Evolutionary conservation across 2,329 filamentous ascomycete genomes (phyloP).

Genomic region (Aulographum hederae): DNA sequence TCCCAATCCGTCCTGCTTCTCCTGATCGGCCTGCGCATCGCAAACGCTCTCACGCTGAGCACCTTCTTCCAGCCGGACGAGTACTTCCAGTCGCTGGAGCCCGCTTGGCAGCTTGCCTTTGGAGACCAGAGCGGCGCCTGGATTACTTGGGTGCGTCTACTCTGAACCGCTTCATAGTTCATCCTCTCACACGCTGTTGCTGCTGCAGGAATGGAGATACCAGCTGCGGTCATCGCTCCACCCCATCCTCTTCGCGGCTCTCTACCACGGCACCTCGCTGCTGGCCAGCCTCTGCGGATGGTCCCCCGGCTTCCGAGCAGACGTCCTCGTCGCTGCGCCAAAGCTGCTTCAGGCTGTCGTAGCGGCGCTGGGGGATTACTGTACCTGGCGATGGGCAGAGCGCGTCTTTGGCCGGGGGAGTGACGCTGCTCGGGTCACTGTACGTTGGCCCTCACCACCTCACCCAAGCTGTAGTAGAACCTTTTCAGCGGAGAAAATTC

Average conservation of each 20-base stretch:
- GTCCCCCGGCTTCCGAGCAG: conserved; percentile 37
- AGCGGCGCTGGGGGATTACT: conserved; percentile 66
- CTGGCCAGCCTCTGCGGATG: conserved; percentile 36
- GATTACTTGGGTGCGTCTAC: conserved; percentile 71
- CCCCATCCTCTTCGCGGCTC: conserved; percentile 64
- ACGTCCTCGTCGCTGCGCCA: conserved; percentile 53
- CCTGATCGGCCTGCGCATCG: conserved; percentile 50
- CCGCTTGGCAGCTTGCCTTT: conserved; percentile 81
- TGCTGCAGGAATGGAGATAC: conserved; percentile 69
- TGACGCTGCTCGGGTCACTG: conserved; percentile 48
- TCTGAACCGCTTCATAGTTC: too few species aligned
- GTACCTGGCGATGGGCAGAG: conserved; percentile 66
- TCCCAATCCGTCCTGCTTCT: conserved; percentile 11
- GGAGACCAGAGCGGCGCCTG: conserved; percentile 65
- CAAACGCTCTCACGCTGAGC: conserved; percentile 59
- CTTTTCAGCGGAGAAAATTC: not conserved
- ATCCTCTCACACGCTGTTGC: not conserved
- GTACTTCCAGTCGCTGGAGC: conserved; percentile 89
- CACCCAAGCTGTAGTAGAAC: too few species aligned
- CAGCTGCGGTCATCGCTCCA: conserved; percentile 81
- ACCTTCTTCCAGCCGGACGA: conserved; percentile 99
- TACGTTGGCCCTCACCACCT: conserved; percentile 23
- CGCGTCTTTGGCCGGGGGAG: conserved; percentile 51
- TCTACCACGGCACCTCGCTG: conserved; percentile 46
- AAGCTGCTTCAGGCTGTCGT: conserved; percentile 59